Evolutionary conservation across 768 basidiomycete genomes (phyloP).

Genomic region (Gymnopilus dilepis): DNA sequence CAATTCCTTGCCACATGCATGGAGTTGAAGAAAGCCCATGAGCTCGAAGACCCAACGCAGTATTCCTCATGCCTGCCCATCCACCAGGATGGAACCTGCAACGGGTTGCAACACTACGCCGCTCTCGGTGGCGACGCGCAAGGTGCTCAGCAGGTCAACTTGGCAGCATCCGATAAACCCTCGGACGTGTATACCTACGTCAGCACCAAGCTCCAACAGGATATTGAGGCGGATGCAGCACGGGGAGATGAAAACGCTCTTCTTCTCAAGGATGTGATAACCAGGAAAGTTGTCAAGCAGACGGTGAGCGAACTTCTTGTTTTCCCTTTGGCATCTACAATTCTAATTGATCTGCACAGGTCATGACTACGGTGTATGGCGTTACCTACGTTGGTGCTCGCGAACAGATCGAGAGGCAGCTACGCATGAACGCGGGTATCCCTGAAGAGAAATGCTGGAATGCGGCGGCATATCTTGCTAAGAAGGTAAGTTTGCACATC

Average conservation of each 20-base stretch:
- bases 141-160: conserved; percentile 93
- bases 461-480: conserved; percentile 81
- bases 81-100: conserved; percentile 98
- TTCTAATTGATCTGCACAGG: conserved; percentile 43
- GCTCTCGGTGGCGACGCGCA: conserved; percentile 91
- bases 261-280: conserved; percentile 75
- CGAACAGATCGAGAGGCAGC: conserved; percentile 91
- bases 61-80: conserved; percentile 79
- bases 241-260: conserved; percentile 59
- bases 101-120: conserved; percentile 98
- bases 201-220: conserved; percentile 80
- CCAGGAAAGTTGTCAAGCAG: conserved; percentile 97
- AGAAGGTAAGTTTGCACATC: conserved; percentile 50
- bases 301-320: conserved; percentile 59
- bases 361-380: conserved; percentile 99
- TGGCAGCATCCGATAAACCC: conserved; percentile 81
- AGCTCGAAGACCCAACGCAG: conserved; percentile 68
- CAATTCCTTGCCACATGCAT: conserved; percentile 94
- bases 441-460: conserved; percentile 74
- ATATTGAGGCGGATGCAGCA: conserved; percentile 60
- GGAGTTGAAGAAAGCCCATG: conserved; percentile 83
- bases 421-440: conserved; percentile 77
- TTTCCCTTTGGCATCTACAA: neutral
- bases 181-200: conserved; percentile 96
- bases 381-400: conserved; percentile 95